Conservation (phyloP, 257 asterid genomes). For the Solanum arcanum region DNA sequence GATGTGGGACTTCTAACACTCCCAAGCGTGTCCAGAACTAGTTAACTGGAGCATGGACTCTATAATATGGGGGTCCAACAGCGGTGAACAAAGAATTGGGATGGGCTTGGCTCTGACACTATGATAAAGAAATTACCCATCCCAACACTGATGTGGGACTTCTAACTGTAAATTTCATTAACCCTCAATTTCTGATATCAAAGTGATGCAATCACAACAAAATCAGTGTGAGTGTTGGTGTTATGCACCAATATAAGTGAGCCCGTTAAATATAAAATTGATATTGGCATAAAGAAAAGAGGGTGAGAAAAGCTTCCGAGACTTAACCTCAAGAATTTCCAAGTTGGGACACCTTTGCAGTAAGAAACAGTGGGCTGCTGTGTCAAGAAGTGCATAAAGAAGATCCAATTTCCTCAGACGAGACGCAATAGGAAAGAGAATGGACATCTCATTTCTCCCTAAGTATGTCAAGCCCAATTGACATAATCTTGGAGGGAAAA, state of each 20-base stretch:
- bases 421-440: conserved; percentile 53
- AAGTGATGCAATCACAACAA: background rate
- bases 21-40: background rate
- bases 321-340: conserved; percentile 65
- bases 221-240: background rate
- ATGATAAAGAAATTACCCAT: background rate
- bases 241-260: background rate
- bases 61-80: background rate
- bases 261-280: background rate
- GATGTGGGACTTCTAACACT: background rate
- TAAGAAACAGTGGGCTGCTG: conserved; percentile 67
- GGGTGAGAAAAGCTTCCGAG: background rate
- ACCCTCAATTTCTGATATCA: background rate
- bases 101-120: background rate
- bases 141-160: background rate
- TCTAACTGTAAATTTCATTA: background rate
- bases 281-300: background rate
- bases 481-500: conserved; percentile 42
- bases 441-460: conserved; percentile 51
- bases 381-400: conserved; percentile 74
- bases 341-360: conserved; percentile 63
- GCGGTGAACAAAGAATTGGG: background rate
- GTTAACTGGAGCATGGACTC: background rate
- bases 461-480: conserved; percentile 55
- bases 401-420: conserved; percentile 66